phyloP scores from a whole-genome alignment of 768 basidiomycete genomes.

The Flagelloscypha sp. region DNA sequence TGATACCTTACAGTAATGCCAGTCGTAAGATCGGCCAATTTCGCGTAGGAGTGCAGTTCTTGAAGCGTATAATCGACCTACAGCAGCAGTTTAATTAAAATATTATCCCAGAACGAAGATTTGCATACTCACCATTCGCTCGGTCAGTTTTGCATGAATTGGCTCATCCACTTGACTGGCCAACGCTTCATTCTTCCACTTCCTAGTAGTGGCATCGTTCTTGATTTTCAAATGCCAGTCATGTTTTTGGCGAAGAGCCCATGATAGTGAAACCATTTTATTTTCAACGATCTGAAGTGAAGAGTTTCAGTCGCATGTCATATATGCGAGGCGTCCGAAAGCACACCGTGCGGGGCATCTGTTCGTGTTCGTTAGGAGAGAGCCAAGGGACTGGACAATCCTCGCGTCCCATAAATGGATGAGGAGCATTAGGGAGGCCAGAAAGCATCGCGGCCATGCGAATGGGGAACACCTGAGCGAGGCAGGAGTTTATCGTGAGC shows the following conservation, averaged over 20 bases:
- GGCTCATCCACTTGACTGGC: conserved; percentile 5
- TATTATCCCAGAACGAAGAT: not conserved
- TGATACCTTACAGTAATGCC: too few relatives aligned
- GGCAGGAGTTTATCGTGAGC: too few relatives aligned
- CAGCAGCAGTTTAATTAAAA: too few relatives aligned
- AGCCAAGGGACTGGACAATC: too few relatives aligned
- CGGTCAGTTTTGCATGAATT: conserved; percentile 4
- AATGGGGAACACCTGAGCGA: too few relatives aligned
- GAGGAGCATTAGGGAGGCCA: too few relatives aligned
- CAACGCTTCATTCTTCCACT: conserved; percentile 12
- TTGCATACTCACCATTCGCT: conserved; percentile 7
- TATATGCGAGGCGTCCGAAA: too few relatives aligned
- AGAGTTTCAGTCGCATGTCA: conserved; percentile 50
- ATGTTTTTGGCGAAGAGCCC: conserved; percentile 11
- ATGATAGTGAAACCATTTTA: conserved; percentile 10
- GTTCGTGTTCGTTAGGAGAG: too few relatives aligned
- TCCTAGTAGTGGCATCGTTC: conserved; percentile 7
- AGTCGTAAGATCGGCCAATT: conserved; percentile 8
- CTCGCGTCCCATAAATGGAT: too few relatives aligned
- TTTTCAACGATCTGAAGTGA: conserved; percentile 22
- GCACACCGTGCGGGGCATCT: too few relatives aligned
- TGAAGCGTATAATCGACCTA: conserved; percentile 42
- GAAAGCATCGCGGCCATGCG: too few relatives aligned
- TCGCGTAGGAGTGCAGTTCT: conserved; percentile 37
- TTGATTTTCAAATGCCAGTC: conserved; percentile 11